Evolutionary conservation across 2,329 filamentous ascomycete genomes (phyloP).

Genomic region (Colletotrichum sp.): DNA sequence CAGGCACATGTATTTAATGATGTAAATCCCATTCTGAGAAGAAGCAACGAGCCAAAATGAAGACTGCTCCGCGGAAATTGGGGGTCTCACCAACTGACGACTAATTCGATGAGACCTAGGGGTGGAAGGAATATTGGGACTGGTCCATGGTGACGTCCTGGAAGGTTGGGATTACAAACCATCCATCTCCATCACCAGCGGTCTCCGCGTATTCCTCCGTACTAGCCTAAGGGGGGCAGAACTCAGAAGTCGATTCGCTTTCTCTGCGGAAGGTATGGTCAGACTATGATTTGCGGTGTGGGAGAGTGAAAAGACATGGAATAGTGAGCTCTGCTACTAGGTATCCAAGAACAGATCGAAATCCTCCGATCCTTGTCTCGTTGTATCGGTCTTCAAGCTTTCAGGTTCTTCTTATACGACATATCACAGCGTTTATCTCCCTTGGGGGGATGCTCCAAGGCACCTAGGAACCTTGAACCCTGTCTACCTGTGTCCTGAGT

Average conservation of each 20-base stretch:
- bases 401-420: fast-evolving
- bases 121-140: fast-evolving
- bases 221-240: background rate
- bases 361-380: background rate
- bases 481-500: background rate
- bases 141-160: fast-evolving
- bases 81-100: no score
- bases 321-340: background rate
- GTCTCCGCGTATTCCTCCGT: background rate
- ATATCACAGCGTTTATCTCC: fast-evolving
- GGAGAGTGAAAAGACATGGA: fast-evolving
- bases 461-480: fast-evolving
- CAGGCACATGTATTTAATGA: background rate
- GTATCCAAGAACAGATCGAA: no score
- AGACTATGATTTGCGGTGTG: fast-evolving
- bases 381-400: fast-evolving
- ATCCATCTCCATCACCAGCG: fast-evolving
- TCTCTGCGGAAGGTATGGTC: background rate
- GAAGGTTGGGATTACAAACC: background rate
- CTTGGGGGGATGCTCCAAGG: fast-evolving
- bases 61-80: no score
- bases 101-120: no score
- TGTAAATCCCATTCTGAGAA: background rate
- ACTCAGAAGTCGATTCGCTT: background rate
- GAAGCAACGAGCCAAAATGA: background rate